A percentile compares a stretch with the other conserved stretches of the same genome.
phyloP scores from a whole-genome alignment of 108 stramenopile genomes.

The Aurantiochytrium sp. region DNA sequence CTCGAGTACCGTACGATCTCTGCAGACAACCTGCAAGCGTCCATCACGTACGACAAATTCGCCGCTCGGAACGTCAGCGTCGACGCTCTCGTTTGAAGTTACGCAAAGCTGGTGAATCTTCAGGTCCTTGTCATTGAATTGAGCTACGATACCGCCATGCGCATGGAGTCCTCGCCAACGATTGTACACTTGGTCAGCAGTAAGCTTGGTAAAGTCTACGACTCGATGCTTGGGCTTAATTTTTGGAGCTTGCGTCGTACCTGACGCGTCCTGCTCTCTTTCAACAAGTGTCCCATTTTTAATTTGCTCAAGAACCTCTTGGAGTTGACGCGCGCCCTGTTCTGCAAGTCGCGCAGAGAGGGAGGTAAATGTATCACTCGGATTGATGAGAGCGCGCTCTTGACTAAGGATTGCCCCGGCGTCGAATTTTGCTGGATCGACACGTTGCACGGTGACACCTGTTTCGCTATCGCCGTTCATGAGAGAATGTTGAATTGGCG shows the following conservation, averaged over 20 bases:
- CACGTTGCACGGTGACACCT: neutral
- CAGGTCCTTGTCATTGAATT: neutral
- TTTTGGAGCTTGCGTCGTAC: neutral
- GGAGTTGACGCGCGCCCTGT: neutral
- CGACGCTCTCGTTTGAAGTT: neutral
- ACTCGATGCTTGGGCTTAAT: neutral
- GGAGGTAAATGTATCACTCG: neutral
- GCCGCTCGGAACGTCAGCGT: neutral
- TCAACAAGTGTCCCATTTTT: neutral
- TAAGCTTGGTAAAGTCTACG: neutral
- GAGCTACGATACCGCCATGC: neutral
- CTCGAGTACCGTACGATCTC: neutral
- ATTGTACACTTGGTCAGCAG: neutral
- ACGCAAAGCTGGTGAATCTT: neutral
- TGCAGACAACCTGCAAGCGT: neutral
- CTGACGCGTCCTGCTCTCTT: neutral
- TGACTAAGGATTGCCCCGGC: neutral
- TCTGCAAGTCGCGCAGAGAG: neutral
- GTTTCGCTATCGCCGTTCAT: constrained; percentile 8
- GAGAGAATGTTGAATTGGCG: neutral
- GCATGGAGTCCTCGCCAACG: neutral
- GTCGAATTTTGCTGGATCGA: neutral
- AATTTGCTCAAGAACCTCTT: neutral
- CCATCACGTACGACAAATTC: neutral
- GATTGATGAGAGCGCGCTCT: neutral